Evolutionary conservation across 306 rosid genomes (phyloP).

Genomic region (Quercus dentata): DNA sequence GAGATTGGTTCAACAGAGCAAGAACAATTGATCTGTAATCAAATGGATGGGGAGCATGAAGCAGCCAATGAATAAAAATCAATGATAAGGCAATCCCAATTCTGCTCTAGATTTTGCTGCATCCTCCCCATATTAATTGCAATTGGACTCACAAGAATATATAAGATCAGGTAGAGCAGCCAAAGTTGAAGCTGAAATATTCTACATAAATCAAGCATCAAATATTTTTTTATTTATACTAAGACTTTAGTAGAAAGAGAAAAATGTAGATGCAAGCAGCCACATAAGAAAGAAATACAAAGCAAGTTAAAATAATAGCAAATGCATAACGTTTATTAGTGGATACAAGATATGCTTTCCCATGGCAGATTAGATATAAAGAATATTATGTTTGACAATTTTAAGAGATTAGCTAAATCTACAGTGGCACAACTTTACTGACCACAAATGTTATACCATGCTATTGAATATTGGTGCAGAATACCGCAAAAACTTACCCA

Average conservation of each 20-base stretch:
- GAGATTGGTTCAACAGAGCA: not conserved
- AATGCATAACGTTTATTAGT: not conserved
- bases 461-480: constrained; percentile 4
- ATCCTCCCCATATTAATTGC: not conserved
- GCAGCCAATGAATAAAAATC: not conserved
- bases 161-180: not conserved
- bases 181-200: not conserved
- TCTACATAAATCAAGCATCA: not conserved
- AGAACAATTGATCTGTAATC: not conserved
- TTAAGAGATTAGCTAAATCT: not conserved
- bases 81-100: not conserved
- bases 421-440: not conserved
- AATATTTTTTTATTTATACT: not conserved
- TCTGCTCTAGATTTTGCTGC: not conserved
- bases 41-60: not conserved
- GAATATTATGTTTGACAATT: not conserved
- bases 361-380: not conserved
- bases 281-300: not conserved
- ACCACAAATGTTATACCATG: not conserved
- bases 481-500: constrained; percentile 48
- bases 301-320: not conserved
- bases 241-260: not conserved
- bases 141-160: not conserved
- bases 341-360: not conserved
- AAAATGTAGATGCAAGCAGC: not conserved